phyloP scores from a whole-genome alignment of 202 grass and related monocot genomes.

The Tripidium arundinaceum region DNA sequence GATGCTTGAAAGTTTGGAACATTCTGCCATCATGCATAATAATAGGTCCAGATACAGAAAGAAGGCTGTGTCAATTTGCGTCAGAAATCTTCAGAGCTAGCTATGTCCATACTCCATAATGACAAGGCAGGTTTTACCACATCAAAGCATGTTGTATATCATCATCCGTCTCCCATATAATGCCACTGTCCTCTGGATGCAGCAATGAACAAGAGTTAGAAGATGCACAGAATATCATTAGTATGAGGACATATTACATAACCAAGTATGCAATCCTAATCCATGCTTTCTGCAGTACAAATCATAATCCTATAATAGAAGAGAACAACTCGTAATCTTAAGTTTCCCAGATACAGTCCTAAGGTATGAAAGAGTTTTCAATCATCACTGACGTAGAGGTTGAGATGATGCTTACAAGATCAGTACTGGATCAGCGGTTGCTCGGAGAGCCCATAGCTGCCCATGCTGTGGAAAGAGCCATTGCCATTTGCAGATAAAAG shows the following conservation, averaged over 20 bases:
- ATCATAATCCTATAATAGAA: too few relatives aligned
- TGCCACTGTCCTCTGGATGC: conserved; percentile 51
- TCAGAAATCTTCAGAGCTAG: neutral
- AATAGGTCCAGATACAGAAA: neutral
- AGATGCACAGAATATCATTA: neutral
- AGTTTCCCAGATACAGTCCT: too few relatives aligned
- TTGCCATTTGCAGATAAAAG: neutral
- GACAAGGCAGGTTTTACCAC: neutral
- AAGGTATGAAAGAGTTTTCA: too few relatives aligned
- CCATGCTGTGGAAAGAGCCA: neutral
- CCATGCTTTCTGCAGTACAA: too few relatives aligned
- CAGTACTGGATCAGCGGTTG: too few relatives aligned
- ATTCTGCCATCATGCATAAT: neutral
- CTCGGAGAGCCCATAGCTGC: too few relatives aligned
- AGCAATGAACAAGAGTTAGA: conserved; percentile 23
- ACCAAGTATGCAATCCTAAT: too few relatives aligned
- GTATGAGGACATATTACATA: too few relatives aligned
- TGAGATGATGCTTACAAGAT: too few relatives aligned
- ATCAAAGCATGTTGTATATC: conserved; percentile 4
- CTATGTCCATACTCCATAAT: conserved; percentile 8
- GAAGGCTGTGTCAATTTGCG: neutral
- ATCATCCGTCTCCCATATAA: conserved; percentile 59
- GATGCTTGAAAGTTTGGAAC: neutral
- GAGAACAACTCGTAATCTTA: too few relatives aligned
- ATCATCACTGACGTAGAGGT: too few relatives aligned